These are phyloP conservation scores for Quercus glauca DNA, from an alignment of 306 rosid genomes.

Conservation along the genomic window DNA sequence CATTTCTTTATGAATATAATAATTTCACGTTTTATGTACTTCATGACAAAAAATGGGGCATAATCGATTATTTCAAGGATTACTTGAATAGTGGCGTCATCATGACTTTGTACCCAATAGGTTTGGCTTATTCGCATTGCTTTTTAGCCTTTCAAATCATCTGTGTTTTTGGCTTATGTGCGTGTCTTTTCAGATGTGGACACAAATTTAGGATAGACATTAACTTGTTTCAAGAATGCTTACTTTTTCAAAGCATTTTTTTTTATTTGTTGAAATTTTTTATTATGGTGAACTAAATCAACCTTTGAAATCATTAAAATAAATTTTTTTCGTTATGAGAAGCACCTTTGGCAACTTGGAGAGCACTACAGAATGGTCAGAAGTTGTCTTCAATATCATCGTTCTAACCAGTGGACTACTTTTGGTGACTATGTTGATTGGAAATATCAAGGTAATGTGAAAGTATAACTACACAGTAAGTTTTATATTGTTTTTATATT, in stretches of 20 bases:
- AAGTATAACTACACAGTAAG: neutral
- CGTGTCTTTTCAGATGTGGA: neutral
- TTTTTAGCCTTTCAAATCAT: neutral
- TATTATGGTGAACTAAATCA: neutral
- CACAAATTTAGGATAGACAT: neutral
- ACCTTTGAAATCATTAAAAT: neutral
- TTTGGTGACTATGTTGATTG: constrained; percentile 90
- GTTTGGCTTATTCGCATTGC: neutral
- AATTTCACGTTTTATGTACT: neutral
- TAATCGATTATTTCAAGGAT: neutral
- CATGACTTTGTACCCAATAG: neutral
- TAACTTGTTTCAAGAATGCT: too few relatives aligned
- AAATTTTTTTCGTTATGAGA: constrained; percentile 17
- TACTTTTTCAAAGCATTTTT: neutral
- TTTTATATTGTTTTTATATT: neutral
- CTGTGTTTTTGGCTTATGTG: neutral
- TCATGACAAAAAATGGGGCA: neutral
- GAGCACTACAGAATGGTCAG: constrained; percentile 87
- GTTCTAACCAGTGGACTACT: constrained; percentile 87
- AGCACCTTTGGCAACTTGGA: constrained; percentile 92
- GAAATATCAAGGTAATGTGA: constrained; percentile 77
- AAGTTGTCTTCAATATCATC: constrained; percentile 85
- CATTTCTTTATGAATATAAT: too few relatives aligned
- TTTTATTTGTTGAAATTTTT: neutral
- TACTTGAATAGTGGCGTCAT: neutral